Conservation (phyloP, 176 grass and related monocot species). For the Zea luxurians region DNA sequence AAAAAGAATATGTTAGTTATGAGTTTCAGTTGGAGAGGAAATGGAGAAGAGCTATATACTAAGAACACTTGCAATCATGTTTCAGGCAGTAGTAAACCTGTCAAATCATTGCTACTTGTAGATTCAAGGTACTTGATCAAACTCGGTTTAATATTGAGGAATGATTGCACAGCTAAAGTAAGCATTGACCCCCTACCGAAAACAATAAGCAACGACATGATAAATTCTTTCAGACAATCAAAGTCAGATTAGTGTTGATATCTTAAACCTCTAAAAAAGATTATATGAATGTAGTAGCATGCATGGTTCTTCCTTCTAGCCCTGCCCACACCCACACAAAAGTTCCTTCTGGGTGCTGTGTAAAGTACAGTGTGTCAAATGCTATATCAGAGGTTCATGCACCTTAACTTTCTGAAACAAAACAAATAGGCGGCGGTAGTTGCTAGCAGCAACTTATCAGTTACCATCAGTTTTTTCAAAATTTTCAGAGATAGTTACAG, state of each 20-base stretch:
- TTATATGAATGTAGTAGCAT: not conserved
- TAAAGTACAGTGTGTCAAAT: constrained; percentile 20
- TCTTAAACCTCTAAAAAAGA: constrained; percentile 2
- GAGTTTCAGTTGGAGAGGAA: not conserved
- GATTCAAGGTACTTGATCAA: not conserved
- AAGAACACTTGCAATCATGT: constrained; percentile 1
- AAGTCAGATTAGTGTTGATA: not conserved
- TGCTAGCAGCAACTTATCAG: too few relatives aligned
- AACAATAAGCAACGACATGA: not conserved
- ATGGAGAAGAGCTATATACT: not conserved
- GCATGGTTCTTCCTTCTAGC: not conserved
- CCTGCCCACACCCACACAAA: not conserved
- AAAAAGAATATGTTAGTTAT: not conserved
- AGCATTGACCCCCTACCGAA: not conserved
- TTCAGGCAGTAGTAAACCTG: constrained; percentile 1
- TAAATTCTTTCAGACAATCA: not conserved
- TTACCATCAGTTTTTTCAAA: too few relatives aligned
- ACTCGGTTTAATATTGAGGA: not conserved
- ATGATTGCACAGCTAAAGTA: not conserved
- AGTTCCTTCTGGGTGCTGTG: not conserved
- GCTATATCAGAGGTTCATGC: constrained; percentile 11
- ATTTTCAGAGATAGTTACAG: too few relatives aligned
- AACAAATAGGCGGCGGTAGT: too few relatives aligned
- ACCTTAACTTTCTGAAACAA: constrained; percentile 26
- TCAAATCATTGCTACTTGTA: constrained; percentile 5